Percentiles rank a stretch among this genome's conserved stretches.
These are phyloP conservation scores for Ophiorrhiza pumila DNA, from an alignment of 257 asterid species.

Conservation along the genomic window DNA sequence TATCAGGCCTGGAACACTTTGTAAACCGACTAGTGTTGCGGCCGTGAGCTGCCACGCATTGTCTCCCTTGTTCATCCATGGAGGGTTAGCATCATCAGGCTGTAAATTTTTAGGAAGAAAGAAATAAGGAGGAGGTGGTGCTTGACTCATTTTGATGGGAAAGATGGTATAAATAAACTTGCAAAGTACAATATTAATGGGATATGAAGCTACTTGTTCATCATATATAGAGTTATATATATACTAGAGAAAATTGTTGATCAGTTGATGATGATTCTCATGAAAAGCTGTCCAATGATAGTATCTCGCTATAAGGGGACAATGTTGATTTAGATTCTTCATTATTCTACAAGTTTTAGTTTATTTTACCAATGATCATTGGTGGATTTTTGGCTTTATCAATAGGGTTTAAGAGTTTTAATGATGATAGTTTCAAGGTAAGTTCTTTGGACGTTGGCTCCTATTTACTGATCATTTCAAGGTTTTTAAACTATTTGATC, in stretches of 20 bases:
- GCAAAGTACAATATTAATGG: not conserved
- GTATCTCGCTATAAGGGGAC: not conserved
- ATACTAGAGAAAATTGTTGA: not conserved
- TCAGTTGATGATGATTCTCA: conserved; percentile 6
- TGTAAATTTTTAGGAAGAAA: conserved; percentile 31
- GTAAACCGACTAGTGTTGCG: conserved; percentile 57
- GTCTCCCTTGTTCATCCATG: conserved; percentile 65
- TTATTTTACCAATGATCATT: not conserved
- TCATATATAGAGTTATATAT: not conserved
- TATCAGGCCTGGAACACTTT: conserved; percentile 64
- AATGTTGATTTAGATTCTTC: not conserved
- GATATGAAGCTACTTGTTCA: not conserved
- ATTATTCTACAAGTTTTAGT: not conserved
- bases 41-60: conserved; percentile 74
- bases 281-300: conserved; percentile 12
- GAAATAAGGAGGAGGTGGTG: conserved; percentile 15
- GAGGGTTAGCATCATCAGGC: conserved; percentile 34
- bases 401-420: not conserved
- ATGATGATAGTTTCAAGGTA: not conserved
- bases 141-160: not conserved
- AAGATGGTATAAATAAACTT: too few species aligned
- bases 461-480: conserved; percentile 11
- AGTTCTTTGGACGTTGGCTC: conserved; percentile 6
- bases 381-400: not conserved
- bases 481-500: not conserved